These are phyloP conservation scores for Cladophialophora bantiana DNA, from an alignment of 2,329 filamentous ascomycete genomes.

Conservation along the genomic window DNA sequence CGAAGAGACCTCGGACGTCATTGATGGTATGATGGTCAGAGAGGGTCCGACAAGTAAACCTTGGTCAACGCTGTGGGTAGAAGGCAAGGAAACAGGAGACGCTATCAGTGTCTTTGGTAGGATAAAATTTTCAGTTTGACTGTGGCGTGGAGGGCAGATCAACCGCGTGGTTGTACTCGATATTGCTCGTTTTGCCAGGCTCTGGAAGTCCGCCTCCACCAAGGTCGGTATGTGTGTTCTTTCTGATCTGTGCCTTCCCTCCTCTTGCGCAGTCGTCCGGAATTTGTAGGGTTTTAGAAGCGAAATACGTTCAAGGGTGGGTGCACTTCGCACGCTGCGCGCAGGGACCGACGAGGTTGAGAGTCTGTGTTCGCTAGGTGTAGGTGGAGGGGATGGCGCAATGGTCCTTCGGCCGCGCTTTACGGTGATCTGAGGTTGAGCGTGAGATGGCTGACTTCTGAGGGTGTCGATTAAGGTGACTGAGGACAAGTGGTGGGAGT, in stretches of 20 bases:
- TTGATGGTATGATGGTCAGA: constrained; percentile 18
- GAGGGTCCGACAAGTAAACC: background rate
- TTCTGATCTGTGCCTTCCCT: background rate
- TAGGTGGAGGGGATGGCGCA: too few species aligned
- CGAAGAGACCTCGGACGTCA: constrained; percentile 35
- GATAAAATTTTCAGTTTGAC: constrained; percentile 5
- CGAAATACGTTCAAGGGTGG: background rate
- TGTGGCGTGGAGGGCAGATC: background rate
- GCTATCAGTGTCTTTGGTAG: background rate
- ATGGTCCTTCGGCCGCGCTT: too few species aligned
- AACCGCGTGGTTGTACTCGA: constrained; percentile 5
- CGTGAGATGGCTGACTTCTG: background rate
- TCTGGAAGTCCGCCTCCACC: background rate
- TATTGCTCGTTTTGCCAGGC: background rate
- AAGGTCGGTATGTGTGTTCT: background rate
- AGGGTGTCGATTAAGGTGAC: background rate
- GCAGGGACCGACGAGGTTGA: background rate
- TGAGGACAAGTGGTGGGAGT: background rate
- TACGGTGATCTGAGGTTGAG: background rate
- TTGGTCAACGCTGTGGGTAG: background rate
- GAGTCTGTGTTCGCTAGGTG: too few species aligned
- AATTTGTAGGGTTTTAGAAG: background rate
- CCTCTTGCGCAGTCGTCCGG: background rate
- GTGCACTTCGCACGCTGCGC: background rate
- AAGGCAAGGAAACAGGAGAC: background rate